Conservation (phyloP, 108 stramenopile species). For the Epithemia pelagica region DNA sequence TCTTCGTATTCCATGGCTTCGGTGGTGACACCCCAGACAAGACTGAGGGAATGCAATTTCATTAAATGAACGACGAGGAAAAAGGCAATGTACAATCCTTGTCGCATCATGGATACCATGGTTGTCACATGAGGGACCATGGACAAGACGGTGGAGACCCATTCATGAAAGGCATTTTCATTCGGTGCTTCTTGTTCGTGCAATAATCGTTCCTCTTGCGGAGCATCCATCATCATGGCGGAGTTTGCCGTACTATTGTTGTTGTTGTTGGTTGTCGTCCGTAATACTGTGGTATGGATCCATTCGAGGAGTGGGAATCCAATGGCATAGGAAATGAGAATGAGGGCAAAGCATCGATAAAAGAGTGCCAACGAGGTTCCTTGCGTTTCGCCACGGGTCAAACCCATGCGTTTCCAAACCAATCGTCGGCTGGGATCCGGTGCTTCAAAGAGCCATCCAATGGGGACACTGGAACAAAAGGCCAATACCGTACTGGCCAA, state of each 20-base stretch:
- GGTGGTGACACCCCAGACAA: constrained; percentile 85
- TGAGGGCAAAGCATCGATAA: constrained; percentile 73
- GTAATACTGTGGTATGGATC: background rate
- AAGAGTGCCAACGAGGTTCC: constrained; percentile 80
- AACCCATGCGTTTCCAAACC: constrained; percentile 73
- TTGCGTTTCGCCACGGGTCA: constrained; percentile 86
- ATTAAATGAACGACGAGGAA: constrained; percentile 80
- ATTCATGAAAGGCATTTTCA: background rate
- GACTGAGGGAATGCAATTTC: constrained; percentile 75
- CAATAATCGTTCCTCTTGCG: constrained; percentile 1
- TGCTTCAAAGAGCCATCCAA: constrained; percentile 90
- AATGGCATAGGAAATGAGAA: constrained; percentile 58
- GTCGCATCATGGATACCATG: constrained; percentile 13
- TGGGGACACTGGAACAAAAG: constrained; percentile 68
- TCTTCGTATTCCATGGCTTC: constrained; percentile 93
- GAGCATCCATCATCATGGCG: background rate
- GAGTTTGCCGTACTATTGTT: background rate
- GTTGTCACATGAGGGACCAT: background rate
- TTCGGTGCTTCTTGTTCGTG: background rate
- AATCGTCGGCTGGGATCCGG: constrained; percentile 71
- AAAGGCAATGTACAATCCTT: constrained; percentile 73
- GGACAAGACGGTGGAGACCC: background rate
- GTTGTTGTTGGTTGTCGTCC: background rate
- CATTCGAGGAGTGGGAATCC: constrained; percentile 43
- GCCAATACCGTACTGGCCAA: constrained; percentile 67